Conservation (phyloP, 495 filamentous ascomycete genomes). For the Neurospora sp. region DNA sequence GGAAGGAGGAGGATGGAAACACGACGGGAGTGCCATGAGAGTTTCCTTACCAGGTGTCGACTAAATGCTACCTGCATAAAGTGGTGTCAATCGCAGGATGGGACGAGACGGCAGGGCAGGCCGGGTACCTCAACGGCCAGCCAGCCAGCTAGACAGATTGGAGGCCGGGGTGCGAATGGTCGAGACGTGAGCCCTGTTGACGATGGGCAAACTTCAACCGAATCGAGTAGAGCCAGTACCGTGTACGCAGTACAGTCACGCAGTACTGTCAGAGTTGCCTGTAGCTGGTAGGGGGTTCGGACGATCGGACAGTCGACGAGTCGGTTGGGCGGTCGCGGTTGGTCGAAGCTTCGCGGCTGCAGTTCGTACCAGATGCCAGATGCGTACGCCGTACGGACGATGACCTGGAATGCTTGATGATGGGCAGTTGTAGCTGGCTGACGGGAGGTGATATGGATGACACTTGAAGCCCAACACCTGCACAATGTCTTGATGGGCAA, state of each 20-base stretch:
- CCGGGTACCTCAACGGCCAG: neutral
- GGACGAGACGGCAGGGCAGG: slow-evolving; percentile 3
- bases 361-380: neutral
- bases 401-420: neutral
- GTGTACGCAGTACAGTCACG: neutral
- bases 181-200: neutral
- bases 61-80: slow-evolving; percentile 14
- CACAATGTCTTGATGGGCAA: neutral
- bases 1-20: neutral
- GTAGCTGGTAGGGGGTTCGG: neutral
- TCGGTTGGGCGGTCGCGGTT: neutral
- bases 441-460: neutral
- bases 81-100: slow-evolving; percentile 3
- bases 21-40: slow-evolving; percentile 3
- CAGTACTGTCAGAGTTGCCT: neutral
- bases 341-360: neutral
- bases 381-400: neutral
- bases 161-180: neutral
- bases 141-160: neutral
- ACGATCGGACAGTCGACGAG: neutral
- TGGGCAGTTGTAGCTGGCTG: neutral
- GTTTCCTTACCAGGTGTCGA: neutral
- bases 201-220: neutral
- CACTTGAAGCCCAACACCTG: neutral
- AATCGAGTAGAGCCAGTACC: neutral